Base-by-base conservation (phyloP, 2,329 filamentous ascomycete genomes). In the Trichoderma hamatum region DNA sequence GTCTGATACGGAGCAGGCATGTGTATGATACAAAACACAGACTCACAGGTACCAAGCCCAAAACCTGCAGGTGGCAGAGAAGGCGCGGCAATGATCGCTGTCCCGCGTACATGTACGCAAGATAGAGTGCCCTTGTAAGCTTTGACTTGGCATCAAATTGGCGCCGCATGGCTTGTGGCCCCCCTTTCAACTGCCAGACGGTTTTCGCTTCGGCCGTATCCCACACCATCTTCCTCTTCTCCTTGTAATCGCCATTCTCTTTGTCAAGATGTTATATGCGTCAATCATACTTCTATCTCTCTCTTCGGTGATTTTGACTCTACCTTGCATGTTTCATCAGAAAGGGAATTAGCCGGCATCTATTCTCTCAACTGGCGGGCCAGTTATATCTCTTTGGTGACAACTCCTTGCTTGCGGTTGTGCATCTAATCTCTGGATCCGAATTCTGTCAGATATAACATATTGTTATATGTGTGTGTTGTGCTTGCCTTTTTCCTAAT, bases 101-200 rank as follows among this genome's bases (percentile, higher is more conserved):
- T 55, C 32, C 51, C 51, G 24, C 34, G 63, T 46, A 26, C 49
- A 30, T 66, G 16, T 56, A 46, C 49, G 63, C 63, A 51, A 58
- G 54, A 66, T 66, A 59, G 63, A 66, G n/a, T 58, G 54, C 54
- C 54, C 54, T 58, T 58, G 54, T 58, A 34, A 58, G 54, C 26
- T 36, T 58, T 34, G 54, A 28, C 62, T 56, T 61, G 39, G 58
- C 39, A 13, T 49, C 46, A 49, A 49, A 32, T 32, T 56, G 54
- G 54, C 54, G 54, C 30, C 28, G 54, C 28, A 56, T 30, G 54
- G 54, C 54, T 14, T 24, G 46, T 24, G 46, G 46, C 21, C 46
- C 46, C 39, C 39, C 36, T 19, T 16, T 55, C 54, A 21, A 56
- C 54, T 56, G 54, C 54, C 54, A 56, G 26, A 34, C 46, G 21